Base-by-base conservation (phyloP, 306 rosid genomes). In the Rosa chinensis region DNA sequence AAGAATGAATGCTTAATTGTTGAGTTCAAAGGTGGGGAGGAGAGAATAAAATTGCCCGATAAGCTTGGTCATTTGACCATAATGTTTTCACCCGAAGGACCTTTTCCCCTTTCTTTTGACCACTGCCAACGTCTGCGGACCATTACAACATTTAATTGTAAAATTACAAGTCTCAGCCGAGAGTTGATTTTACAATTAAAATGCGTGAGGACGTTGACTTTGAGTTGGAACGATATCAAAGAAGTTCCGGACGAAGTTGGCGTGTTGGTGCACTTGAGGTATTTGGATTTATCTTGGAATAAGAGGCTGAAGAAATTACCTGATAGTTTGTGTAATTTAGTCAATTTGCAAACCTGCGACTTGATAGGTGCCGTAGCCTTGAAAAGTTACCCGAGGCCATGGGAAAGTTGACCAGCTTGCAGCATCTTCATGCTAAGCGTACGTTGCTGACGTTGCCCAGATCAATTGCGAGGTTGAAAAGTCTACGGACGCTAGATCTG, bases 341-440 rank as follows among this genome's bases (percentile, higher is more conserved):
- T 48, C 61, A 77, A 77, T 66, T 3, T 77, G 35, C 40, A 77
- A 32, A 77, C 61, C 21, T 66, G 49, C 50, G 43, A 39, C 3
- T 77, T 14, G 40, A 0, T 2, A 0, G 1, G 11, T 67, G 64
- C 35, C 0, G 0, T 0, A 0, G 2, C 1, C 73, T 69, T n/a
- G 20, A 69, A 20, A 3, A 12, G 39, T 43, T 50, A 11, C 80
- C 74, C 1, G 45, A 64, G 44, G 80, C 2, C 2, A 66, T 49
- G 5, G 67, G 35, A 52, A 77, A 50, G n/a, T 43, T 67, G 16
- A 53, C n/a, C 45, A 76, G 48, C 37, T 76, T 76, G 47, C 62
- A 12, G 14, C 62, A 76, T 35, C 72, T 76, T 14, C 45, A 20
- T 35, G 45, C 47, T 32, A 1, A 32, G 1, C 1, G 28, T 25